Evolutionary conservation across 352 stramenopile genomes (phyloP), one percentile per base, ranked within the genome.

Genomic region (Phytophthora idaei): DNA sequence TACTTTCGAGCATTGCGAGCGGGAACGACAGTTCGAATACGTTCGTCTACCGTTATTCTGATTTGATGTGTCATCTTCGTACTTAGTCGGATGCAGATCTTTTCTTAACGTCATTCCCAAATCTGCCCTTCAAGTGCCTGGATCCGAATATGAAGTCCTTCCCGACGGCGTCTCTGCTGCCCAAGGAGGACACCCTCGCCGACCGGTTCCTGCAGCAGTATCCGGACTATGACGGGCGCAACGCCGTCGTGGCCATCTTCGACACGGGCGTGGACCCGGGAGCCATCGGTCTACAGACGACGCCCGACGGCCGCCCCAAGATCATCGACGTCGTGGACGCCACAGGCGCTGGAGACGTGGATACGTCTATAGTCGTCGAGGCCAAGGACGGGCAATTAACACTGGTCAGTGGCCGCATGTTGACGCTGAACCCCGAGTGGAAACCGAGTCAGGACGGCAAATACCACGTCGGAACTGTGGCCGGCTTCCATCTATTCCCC

Each of bases 191-290:
- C 77, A 98, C 94, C 21, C 80, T 94, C 32, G 89, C 87, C 10
- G 79, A 81, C 51, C 59, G 71, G 21, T 96, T 98, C 60, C 59
- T 97, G 32, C 51, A 84, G 55, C 69, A 78, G 21, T 88, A 95
- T 64, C 93, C 94, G 11, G 57, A 81, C n/a, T 96, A 85, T 66
- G 93, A 99, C 80, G 97, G 97, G 7, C 84, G 87, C 49, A 87
- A 90, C 62, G 83, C 98, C 0, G 83, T 97, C 14, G 94, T 99
- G 36, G 94, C 89, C n/a, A 93, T 99, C 64, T 87, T 99, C 46
- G 97, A 99, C 82, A 99, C 97, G 27, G 97, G 97, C 45, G 92
- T 98, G 57, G 97, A 99, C 71, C 93, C 94, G 0, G 92, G 87
- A 2, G 95, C 96, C 0, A 80, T 83, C 36, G 94, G 94, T 2